Base-by-base conservation (phyloP, 805 yeast species). In the Ogataea zsoltii region DNA sequence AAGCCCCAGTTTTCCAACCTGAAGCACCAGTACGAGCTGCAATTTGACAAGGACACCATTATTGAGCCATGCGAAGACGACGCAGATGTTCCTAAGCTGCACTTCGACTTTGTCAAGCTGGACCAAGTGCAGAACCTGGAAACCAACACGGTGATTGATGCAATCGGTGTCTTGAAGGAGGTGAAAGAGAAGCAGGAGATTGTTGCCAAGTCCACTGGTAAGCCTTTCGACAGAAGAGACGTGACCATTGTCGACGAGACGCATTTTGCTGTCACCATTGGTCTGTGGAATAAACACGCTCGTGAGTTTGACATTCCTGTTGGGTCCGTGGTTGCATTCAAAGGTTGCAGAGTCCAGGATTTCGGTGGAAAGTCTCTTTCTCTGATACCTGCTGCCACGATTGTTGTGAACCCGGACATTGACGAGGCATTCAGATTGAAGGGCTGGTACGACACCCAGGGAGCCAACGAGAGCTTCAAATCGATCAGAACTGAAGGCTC, bases 401-500 rank as follows among this genome's bases (percentile, higher is more conserved):
- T 94, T 52, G 65, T 82, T 30, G 76, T 87, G 11, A 88, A 88
- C 58, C 99, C 99, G 2, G 97, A 91, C 61, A 77, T 87, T 17
- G 83, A 88, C 15, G 97, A 89, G 63, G 92, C 97, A 3, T 89
- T 82, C 64, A 76, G 80, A 44, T 76, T 94, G 55, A 88, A 89
- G 66, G 98, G 98, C 6, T 94, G 99, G 99, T 94, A 82, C 60
- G 96, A 89, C 60, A 77, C 85, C 33, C 81, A 78, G 55, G 97
- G 97, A 32, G 74, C 75, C 17, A 67, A 71, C 43, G 81, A 80
- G 45, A 68, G 65, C 32, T 90, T 87, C 70, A 77, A 79, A 55
- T 70, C 82, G 10, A 66, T 88, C 61, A 82, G 79, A 58, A 64
- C 70, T 5, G 90, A 83, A 53, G 66, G 68, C n/a, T 49, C 70